Evolutionary conservation across 768 basidiomycete species (phyloP), one percentile per base, ranked within the genome.

Genomic region (Leccinum imitatum): DNA sequence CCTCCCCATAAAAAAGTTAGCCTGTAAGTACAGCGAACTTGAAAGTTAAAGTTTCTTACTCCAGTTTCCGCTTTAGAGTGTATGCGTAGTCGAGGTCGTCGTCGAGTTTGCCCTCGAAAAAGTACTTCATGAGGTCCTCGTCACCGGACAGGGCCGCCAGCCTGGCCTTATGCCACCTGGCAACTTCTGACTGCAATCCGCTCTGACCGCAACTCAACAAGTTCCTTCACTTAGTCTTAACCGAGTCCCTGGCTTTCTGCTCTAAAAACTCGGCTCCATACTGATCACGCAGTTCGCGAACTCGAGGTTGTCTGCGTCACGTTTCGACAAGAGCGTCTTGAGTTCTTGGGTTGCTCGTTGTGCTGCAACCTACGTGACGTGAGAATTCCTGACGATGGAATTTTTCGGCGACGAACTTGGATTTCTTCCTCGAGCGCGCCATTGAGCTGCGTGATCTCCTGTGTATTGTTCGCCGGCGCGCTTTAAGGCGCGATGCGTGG

Each of bases 151-250:
- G 75, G 0, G 92, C 91, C 19, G 90, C 93, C 19, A 95, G 76
- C 31, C 84, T 82, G 15, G 88, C 81, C 71, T 89, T 91, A 63
- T 89, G 78, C 23, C 94, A 81, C 48, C 25, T 25, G 25, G 77
- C 80, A 11, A 90, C 76, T 71, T 98, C 93, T 2, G 88, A 88
- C 61, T 85, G 77, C 25, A 96, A 71, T 86, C 41, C 94, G 88
- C 60, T 90, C 90, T 85, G 78, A 77, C 64, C 87, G 85, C 7
- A 85, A 82, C 55, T 87, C 85, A 6, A 84, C 82, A 30, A 95
- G 74, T 3, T 76, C 75, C 69, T 87, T 86, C 54, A 86, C 79
- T 69, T 95, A 33, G 80, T 64, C 70, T 86, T 90, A 53, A 83
- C 75, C 53, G 68, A 67, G 31, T 91, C 90, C 64, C 82, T 84